phyloP scores from a whole-genome alignment of 2,329 filamentous ascomycete species.

The Botryotinia convoluta region DNA sequence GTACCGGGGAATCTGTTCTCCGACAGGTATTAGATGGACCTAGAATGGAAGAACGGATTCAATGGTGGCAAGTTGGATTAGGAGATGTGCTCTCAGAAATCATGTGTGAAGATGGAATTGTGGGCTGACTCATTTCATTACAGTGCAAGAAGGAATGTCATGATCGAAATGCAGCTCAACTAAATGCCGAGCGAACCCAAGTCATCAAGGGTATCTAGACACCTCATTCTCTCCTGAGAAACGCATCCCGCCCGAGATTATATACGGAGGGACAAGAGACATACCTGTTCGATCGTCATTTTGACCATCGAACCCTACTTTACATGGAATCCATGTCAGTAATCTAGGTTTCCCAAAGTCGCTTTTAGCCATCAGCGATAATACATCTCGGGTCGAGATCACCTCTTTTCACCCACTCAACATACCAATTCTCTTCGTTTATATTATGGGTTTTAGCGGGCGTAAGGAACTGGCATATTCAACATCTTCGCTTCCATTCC shows the following conservation, averaged over 20 bases:
- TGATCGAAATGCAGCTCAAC: constrained; percentile 86
- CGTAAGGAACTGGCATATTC: constrained; percentile 12
- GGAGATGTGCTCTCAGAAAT: constrained; percentile 41
- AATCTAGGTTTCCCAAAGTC: background rate
- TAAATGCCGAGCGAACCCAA: constrained; percentile 89
- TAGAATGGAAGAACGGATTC: background rate
- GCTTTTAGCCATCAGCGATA: background rate
- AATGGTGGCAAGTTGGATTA: constrained; percentile 44
- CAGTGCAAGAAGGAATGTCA: constrained; percentile 96
- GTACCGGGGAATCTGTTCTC: constrained; percentile 29
- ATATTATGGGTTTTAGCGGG: constrained; percentile 2
- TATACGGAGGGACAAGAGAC: background rate
- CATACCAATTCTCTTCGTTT: background rate
- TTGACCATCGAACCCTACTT: background rate
- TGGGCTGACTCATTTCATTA: constrained; percentile 10
- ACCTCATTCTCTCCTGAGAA: background rate
- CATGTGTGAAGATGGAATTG: constrained; percentile 20
- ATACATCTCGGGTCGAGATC: background rate
- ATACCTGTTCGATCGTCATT: background rate
- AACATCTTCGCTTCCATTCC: background rate
- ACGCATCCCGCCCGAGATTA: background rate
- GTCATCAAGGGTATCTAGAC: constrained; percentile 84
- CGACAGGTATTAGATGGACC: background rate
- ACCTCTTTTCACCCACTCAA: background rate
- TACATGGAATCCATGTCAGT: background rate